Base-by-base conservation (phyloP, 441 rosid genomes). In the Populus trichocarpa region DNA sequence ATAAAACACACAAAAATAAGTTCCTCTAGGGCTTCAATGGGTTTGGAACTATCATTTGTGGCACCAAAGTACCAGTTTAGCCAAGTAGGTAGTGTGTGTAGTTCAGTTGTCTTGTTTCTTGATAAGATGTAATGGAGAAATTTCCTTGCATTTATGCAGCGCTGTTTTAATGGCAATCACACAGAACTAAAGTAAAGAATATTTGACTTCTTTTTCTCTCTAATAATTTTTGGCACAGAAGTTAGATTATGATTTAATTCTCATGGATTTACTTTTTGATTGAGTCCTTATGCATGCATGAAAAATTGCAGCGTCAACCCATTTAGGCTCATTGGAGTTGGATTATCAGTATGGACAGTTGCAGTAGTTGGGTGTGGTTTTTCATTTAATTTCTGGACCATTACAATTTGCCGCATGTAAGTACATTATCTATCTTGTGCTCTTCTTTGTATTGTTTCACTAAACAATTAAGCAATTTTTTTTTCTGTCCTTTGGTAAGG, bases 281-380 rank as follows among this genome's bases (percentile, higher is more conserved):
- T 20, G 22, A 81, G 70, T 69, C 59, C 78, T 84, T 66, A 67
- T 77, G 25, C 40, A 30, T 78, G 46, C 66, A 22, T 72, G 38
- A 69, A 72, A 68, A 64, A 53, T 77, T 90, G 89, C 98, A 96
- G 99, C 25, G 76, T 85, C 74, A 94, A 92, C 79, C 99, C 98
- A 61, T 96, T 96, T 85, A 89, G 98, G 86, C 97, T 96, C 76
- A 93, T 96, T 67, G 98, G 98, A 80, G 87, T 92, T 77, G 99
- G 99, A 69, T 88, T 94, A 76, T 87, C 97, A 5, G 91, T 94
- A 71, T 96, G 99, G 98, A 94, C 98, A 64, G 16, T 88, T 32
- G 97, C 98, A 5, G 89, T 87, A 40, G 75, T 87, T 81, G 98
- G 98, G 20, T 96, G 98, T 40, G 97, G 96, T 73, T 71, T 86